phyloP scores from a whole-genome alignment of 768 basidiomycete species.

The Podaxis mareebaensis region DNA sequence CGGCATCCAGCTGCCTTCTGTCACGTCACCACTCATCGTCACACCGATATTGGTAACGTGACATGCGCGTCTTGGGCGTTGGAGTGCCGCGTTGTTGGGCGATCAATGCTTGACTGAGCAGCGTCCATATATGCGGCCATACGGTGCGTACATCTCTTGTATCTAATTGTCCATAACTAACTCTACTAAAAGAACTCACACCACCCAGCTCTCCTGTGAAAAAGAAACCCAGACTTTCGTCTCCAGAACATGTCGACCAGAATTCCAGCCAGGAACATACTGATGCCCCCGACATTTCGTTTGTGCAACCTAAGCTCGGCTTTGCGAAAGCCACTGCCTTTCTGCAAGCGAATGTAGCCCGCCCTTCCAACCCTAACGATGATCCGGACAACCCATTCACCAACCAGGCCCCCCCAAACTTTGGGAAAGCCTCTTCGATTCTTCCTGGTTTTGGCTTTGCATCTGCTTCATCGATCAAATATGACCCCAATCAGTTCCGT shows the following conservation, averaged over 20 bases:
- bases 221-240: constrained; percentile 14
- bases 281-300: neutral
- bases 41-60: constrained; percentile 15
- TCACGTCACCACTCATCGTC: constrained; percentile 2
- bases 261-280: neutral
- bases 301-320: neutral
- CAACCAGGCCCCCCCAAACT: neutral
- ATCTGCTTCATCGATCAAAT: constrained; percentile 19
- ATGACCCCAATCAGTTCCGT: constrained; percentile 14
- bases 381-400: constrained; percentile 48
- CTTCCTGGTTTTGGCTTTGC: constrained; percentile 30
- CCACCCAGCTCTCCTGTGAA: constrained; percentile 13
- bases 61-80: constrained; percentile 6
- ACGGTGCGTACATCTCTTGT: constrained; percentile 5
- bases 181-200: neutral
- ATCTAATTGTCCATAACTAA: neutral
- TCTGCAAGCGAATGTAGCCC: neutral
- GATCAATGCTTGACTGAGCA: neutral
- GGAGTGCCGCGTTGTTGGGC: neutral
- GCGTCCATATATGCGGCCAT: neutral
- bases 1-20: neutral
- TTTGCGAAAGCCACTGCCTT: constrained; percentile 7
- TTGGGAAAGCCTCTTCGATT: neutral
- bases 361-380: constrained; percentile 22
- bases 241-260: neutral